phyloP scores from a whole-genome alignment of 2,329 filamentous ascomycete genomes.

The Colletotrichum coccodes region DNA sequence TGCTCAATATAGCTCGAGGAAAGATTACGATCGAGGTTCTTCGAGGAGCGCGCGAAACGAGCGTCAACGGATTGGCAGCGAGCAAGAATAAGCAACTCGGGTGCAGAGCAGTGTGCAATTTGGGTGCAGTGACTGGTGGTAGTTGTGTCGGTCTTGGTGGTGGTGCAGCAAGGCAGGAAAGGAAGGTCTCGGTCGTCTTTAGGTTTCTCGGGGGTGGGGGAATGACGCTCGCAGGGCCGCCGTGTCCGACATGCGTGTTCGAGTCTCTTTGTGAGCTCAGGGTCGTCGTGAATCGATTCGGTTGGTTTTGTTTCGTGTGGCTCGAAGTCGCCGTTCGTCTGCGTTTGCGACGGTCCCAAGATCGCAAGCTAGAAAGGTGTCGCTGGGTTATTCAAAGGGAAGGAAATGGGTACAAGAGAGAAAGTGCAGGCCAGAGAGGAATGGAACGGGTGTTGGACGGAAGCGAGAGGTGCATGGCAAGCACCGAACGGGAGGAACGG shows the following conservation, averaged over 20 bases:
- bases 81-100: neutral
- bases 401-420: neutral
- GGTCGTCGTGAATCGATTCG: neutral
- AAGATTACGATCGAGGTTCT: neutral
- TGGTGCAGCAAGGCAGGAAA: conserved; percentile 1
- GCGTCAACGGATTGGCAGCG: conserved; percentile 7
- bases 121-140: neutral
- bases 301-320: neutral
- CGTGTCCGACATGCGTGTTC: conserved; percentile 19
- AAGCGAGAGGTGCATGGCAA: neutral
- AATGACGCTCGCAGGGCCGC: conserved; percentile 18
- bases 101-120: neutral
- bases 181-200: conserved; percentile 13
- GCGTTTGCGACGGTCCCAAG: conserved; percentile 6
- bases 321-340: conserved; percentile 4
- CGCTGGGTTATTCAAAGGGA: neutral
- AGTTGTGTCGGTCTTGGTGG: neutral
- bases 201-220: conserved; percentile 22
- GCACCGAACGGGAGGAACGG: conserved; percentile 3
- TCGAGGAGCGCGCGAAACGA: conserved; percentile 12
- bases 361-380: conserved; percentile 1
- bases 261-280: neutral
- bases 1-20: neutral
- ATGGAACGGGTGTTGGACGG: conserved; percentile 9
- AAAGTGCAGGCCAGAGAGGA: neutral